Evolutionary conservation across 106 monocot species (phyloP).

Genomic region (Hemerocallis citrina): DNA sequence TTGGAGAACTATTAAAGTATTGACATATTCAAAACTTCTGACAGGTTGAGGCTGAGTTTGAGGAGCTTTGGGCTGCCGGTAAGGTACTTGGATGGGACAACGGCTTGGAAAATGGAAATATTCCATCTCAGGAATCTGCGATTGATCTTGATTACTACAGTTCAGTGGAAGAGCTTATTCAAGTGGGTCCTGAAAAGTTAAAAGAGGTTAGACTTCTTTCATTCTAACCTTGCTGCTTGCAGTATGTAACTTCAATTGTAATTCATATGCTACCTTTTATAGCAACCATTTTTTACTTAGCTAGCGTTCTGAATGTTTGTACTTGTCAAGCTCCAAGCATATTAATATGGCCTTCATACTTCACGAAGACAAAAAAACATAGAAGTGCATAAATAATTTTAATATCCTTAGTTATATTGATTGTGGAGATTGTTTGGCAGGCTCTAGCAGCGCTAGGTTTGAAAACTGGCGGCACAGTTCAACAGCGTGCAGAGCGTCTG

Average conservation of each 20-base stretch:
- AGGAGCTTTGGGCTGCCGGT: conserved; percentile 59
- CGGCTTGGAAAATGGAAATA: conserved; percentile 43
- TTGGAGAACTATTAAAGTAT: too few relatives aligned
- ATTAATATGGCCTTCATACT: too few relatives aligned
- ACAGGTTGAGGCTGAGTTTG: conserved; percentile 89
- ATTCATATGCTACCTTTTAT: too few relatives aligned
- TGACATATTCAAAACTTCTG: neutral
- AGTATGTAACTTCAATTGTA: too few relatives aligned
- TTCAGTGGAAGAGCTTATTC: conserved; percentile 85
- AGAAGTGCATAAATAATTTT: too few relatives aligned
- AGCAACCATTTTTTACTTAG: too few relatives aligned
- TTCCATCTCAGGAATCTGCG: conserved; percentile 42
- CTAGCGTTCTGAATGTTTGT: too few relatives aligned
- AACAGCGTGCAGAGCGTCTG: conserved; percentile 85
- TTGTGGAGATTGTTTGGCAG: conserved; percentile 18
- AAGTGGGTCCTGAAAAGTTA: conserved; percentile 82
- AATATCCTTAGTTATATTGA: neutral
- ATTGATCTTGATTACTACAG: conserved; percentile 95
- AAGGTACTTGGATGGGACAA: conserved; percentile 71
- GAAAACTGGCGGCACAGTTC: conserved; percentile 78
- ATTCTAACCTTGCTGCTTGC: neutral
- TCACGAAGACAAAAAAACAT: too few relatives aligned
- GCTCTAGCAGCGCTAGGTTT: conserved; percentile 71
- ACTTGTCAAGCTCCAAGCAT: too few relatives aligned
- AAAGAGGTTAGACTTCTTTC: conserved; percentile 53